Conservation (phyloP, 1,284 basidiomycete species). For the Cutaneotrichosporon spelunceum region DNA sequence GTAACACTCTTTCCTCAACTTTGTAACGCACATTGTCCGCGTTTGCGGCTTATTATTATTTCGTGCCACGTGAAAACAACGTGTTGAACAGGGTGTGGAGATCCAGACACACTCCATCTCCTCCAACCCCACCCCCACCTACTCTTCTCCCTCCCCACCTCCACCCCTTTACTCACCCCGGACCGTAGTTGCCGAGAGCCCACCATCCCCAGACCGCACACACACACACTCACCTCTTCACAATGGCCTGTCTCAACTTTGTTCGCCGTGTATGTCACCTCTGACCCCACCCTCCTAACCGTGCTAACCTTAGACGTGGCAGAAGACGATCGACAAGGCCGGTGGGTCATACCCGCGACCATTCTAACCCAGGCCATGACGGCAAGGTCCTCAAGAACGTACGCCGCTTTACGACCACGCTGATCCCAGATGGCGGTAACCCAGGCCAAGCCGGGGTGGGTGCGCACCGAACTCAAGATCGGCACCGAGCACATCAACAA, state of each 20-base stretch:
- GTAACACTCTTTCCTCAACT: not conserved
- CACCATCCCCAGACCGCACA: not conserved
- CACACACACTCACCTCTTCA: not conserved
- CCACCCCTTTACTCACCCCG: not conserved
- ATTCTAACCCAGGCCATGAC: conserved; percentile 29
- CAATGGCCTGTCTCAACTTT: conserved; percentile 34
- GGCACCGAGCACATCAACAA: conserved; percentile 49
- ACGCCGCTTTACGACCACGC: not conserved
- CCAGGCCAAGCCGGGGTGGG: conserved; percentile 38
- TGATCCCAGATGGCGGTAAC: conserved; percentile 31
- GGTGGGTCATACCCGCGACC: conserved; percentile 22
- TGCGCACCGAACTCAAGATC: conserved; percentile 40
- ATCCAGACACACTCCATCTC: not conserved
- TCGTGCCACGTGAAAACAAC: too few species aligned
- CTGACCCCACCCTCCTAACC: not conserved
- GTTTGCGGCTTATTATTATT: too few species aligned
- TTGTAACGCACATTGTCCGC: too few species aligned
- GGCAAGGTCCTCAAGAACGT: conserved; percentile 16
- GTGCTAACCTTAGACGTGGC: conserved; percentile 32
- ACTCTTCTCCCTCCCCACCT: not conserved
- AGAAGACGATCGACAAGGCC: conserved; percentile 38
- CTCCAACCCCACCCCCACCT: not conserved
- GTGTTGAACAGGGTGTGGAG: not conserved
- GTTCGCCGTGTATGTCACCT: conserved; percentile 28
- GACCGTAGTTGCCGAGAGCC: not conserved